Percentiles rank a stretch among this genome's conserved stretches.
Evolutionary conservation across 495 filamentous ascomycete species (phyloP).

Genomic region (Cryomyces minteri): DNA sequence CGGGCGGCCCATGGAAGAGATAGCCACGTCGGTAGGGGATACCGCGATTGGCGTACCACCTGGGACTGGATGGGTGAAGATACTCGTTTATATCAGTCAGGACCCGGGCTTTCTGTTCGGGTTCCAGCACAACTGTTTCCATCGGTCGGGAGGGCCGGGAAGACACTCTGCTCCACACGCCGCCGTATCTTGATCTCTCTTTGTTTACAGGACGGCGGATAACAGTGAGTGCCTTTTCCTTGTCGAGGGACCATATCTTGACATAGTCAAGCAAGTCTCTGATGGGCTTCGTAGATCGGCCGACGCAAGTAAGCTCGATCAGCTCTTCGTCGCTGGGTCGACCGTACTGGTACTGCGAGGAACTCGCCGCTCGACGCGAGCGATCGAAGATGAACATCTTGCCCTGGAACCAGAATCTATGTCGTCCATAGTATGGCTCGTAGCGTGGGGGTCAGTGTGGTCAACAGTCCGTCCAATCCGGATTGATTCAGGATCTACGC

Average conservation of each 20-base stretch:
- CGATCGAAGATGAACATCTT: constrained; percentile 8
- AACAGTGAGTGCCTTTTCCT: constrained; percentile 25
- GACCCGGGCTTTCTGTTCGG: constrained; percentile 49
- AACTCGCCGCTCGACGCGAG: constrained; percentile 1
- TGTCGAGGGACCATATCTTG: constrained; percentile 18
- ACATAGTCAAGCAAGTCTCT: constrained; percentile 39
- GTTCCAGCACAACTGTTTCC: constrained; percentile 68
- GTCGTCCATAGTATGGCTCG: constrained; percentile 27
- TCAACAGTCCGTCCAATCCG: no score
- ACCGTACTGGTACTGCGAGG: not conserved
- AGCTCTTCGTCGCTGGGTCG: constrained; percentile 22
- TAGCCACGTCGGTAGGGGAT: constrained; percentile 25
- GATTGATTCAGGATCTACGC: no score
- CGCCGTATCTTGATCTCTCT: constrained; percentile 21
- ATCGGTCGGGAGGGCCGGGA: constrained; percentile 58
- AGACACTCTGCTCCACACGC: constrained; percentile 43
- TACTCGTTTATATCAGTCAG: constrained; percentile 83
- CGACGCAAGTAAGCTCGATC: constrained; percentile 27
- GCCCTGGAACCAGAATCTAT: constrained; percentile 16
- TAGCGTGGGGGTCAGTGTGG: constrained; percentile 28
- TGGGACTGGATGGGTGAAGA: constrained; percentile 45
- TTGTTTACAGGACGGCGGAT: constrained; percentile 28
- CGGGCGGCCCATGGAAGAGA: constrained; percentile 23
- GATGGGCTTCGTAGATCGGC: constrained; percentile 37
- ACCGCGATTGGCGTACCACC: constrained; percentile 61